Conservation (phyloP, 371 early-diverging fungal genomes). For the Mortierella sp. region DNA sequence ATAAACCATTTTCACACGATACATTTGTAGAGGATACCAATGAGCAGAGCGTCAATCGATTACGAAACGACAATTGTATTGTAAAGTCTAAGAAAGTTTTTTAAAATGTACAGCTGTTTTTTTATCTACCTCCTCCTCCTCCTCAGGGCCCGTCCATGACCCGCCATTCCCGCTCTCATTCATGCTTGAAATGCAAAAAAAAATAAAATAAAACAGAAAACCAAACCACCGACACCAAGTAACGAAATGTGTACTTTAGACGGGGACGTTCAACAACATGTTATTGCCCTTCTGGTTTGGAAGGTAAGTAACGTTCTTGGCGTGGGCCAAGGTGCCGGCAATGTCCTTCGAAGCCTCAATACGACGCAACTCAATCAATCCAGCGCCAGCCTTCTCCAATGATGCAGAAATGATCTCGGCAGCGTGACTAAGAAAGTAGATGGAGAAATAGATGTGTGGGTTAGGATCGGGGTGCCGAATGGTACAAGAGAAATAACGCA, state of each 20-base stretch:
- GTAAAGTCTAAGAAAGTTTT: slow-evolving; percentile 7
- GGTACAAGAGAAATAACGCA: no score
- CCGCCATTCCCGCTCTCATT: neutral
- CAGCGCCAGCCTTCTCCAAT: slow-evolving; percentile 92
- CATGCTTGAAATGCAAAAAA: neutral
- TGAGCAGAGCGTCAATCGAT: no score
- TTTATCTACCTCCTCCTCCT: neutral
- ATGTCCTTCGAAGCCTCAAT: slow-evolving; percentile 98
- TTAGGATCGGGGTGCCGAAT: no score
- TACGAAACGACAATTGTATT: slow-evolving; percentile 61
- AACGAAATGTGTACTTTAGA: slow-evolving; percentile 39
- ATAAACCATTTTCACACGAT: neutral
- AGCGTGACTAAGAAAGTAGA: slow-evolving; percentile 62
- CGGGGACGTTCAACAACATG: slow-evolving; percentile 57
- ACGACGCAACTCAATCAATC: slow-evolving; percentile 95
- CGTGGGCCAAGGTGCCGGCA: slow-evolving; percentile 87
- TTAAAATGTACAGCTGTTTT: slow-evolving; percentile 9
- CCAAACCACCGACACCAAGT: neutral
- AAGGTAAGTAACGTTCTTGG: slow-evolving; percentile 94
- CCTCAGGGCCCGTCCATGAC: neutral
- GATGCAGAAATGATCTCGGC: slow-evolving; percentile 92
- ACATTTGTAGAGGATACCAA: neutral
- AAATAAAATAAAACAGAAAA: neutral
- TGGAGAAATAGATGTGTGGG: neutral
- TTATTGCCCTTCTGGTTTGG: slow-evolving; percentile 72